Evolutionary conservation across 192 early-diverging fungal species (phyloP), one percentile per base, ranked within the genome.

Genomic region (Nowakowskiella sp.): DNA sequence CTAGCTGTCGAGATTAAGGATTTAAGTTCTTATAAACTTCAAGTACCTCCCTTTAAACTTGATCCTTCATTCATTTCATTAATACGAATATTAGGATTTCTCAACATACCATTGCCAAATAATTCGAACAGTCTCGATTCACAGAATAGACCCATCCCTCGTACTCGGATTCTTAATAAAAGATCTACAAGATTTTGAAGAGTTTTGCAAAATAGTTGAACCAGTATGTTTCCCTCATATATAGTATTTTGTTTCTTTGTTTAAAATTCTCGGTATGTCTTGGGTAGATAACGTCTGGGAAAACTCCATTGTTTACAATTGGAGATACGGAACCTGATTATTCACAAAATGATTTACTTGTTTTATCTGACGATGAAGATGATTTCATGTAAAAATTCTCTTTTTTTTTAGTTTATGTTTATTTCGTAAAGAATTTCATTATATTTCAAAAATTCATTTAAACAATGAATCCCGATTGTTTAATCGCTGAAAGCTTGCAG

Each of bases 101-200:
- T 61, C 72, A 6, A 83, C 86, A 13, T 99, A 89, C 62, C 89
- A 92, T 59, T 94, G 90, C 66, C 73, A 68, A 24, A 77, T 65
- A 2, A 80, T 85, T 1, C 76, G 84, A 9, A 85, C 84, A 48
- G 74, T 94, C 22, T 64, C 84, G 10, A 76, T 99, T 25, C 71
- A 68, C 13, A 66, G 82, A 9, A 61, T 99, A 42, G 95, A 99
- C 62, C 95, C 95, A 1, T 93, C 89, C 1, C 86, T 99, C 82
- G 76, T 94, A 2, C 66, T 94, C 56, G 92, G 92, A 1, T 99
- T 94, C 60, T 93, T 84, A 62, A 85, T 81, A 52, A 59, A 65
- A 22, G 76, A 76, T 31, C 46, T 56, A 21, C 48, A 44, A 1
- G 84, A 87, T 3, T 87, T 88, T 53, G 72, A 81, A 30, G 47